Evolutionary conservation across 2,329 filamentous ascomycete genomes (phyloP).

Genomic region (Stagonosporopsis chrysanthemi): DNA sequence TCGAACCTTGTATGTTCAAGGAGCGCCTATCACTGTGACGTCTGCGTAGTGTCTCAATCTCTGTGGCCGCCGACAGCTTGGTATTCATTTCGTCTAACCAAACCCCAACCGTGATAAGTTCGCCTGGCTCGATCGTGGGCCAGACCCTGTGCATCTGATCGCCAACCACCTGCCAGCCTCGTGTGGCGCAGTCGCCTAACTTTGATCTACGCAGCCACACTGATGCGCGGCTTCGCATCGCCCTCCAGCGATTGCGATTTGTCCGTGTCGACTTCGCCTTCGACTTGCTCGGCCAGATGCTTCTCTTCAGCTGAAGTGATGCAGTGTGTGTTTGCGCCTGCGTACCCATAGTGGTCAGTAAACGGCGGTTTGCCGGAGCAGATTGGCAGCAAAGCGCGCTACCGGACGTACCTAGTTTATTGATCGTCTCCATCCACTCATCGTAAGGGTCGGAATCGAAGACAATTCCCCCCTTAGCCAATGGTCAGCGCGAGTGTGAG

Average conservation of each 20-base stretch:
- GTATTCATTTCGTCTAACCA: conserved; percentile 26
- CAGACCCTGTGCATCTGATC: conserved; percentile 10
- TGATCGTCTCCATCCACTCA: conserved; percentile 96
- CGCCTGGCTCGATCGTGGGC: conserved; percentile 10
- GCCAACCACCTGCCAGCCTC: conserved; percentile 19
- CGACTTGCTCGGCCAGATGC: conserved; percentile 60
- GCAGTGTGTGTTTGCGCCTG: conserved; percentile 80
- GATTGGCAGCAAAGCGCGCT: conserved; percentile 1
- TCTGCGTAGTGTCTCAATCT: conserved; percentile 18
- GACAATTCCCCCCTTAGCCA: conserved; percentile 45
- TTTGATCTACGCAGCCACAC: conserved; percentile 37
- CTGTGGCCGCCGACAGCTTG: conserved; percentile 7
- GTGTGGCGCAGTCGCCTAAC: conserved; percentile 30
- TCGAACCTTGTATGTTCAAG: conserved; percentile 32
- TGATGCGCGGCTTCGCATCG: conserved; percentile 35
- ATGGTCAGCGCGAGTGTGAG: conserved; percentile 28
- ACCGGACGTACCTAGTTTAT: conserved; percentile 74
- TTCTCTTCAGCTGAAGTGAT: conserved; percentile 83
- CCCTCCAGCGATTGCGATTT: conserved; percentile 18
- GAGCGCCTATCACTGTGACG: conserved; percentile 23
- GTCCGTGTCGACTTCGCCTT: conserved; percentile 24
- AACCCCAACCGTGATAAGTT: conserved; percentile 3
- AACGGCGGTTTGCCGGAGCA: conserved; percentile 6
- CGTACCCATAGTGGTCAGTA: conserved; percentile 30
- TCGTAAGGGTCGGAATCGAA: conserved; percentile 85